phyloP scores from a whole-genome alignment of 345 rosid genomes.

The Camelina laxa region DNA sequence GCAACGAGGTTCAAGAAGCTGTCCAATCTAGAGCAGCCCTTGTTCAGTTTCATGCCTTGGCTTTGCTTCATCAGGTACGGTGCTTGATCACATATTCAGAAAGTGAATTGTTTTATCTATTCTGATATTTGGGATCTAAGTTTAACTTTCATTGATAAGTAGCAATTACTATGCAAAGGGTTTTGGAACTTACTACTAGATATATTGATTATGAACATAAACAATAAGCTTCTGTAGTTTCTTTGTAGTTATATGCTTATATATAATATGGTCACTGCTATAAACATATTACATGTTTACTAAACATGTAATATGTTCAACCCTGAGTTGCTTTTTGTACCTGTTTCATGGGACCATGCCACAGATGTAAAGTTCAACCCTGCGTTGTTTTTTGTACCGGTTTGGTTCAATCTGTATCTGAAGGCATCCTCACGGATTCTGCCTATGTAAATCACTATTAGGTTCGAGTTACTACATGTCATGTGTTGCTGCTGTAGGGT shows the following conservation, averaged over 20 bases:
- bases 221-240: constrained; percentile 5
- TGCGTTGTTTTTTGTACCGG: background rate
- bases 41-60: constrained; percentile 96
- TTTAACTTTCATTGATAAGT: constrained; percentile 18
- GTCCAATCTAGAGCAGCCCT: constrained; percentile 96
- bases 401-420: background rate
- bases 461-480: constrained; percentile 5
- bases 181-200: background rate
- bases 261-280: constrained; percentile 18
- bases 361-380: background rate
- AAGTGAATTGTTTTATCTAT: constrained; percentile 2
- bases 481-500: background rate
- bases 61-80: constrained; percentile 87
- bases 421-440: background rate
- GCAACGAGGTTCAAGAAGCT: constrained; percentile 99
- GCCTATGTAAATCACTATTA: background rate
- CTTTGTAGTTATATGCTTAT: background rate
- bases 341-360: constrained; percentile 14
- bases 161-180: constrained; percentile 4
- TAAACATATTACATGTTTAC: background rate
- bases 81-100: constrained; percentile 13
- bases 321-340: too few relatives aligned
- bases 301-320: too few relatives aligned
- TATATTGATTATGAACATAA: constrained; percentile 20
- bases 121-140: background rate